Evolutionary conservation across 2,329 filamentous ascomycete genomes (phyloP).

Genomic region (Neodidymelliopsis sp.): DNA sequence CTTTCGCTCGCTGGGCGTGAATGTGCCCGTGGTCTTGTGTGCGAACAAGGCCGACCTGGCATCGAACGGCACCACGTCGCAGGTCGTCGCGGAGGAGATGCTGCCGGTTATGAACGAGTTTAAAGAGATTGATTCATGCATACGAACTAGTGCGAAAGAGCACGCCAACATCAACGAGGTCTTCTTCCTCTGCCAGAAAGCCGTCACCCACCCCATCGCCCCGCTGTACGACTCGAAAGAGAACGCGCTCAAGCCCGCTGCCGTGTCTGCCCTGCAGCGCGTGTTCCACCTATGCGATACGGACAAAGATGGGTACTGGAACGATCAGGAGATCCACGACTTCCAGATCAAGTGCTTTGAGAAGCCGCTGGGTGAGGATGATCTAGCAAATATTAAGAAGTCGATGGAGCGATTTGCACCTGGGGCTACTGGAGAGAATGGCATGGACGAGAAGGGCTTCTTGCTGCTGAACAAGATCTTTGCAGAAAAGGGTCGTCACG

Average conservation of each 20-base stretch:
- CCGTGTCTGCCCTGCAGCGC: constrained; percentile 82
- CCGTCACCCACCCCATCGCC: constrained; percentile 95
- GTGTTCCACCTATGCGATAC: constrained; percentile 97
- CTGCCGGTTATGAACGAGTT: constrained; percentile 98
- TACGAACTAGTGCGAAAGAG: constrained; percentile 89
- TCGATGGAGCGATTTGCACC: constrained; percentile 77
- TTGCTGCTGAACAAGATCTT: constrained; percentile 93
- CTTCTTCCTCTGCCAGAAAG: constrained; percentile 98
- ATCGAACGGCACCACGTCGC: constrained; percentile 75
- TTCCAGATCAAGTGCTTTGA: constrained; percentile 94
- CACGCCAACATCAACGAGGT: constrained; percentile 93
- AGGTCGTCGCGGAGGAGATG: constrained; percentile 97
- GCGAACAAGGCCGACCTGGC: constrained; percentile 96
- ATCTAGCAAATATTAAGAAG: constrained; percentile 89
- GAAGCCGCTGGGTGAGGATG: constrained; percentile 79
- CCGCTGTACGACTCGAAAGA: constrained; percentile 98
- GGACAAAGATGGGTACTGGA: constrained; percentile 92
- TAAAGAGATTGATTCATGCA: constrained; percentile 98
- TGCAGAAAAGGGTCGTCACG: constrained; percentile 94
- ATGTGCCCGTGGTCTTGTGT: constrained; percentile 94
- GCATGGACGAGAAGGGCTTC: constrained; percentile 84
- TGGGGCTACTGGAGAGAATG: constrained; percentile 64
- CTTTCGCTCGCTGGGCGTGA: constrained; percentile 96
- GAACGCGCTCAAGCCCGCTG: constrained; percentile 81
- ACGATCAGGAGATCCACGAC: constrained; percentile 86